Base-by-base conservation (phyloP, 352 stramenopile species). In the Halophytophthora batemanensis region DNA sequence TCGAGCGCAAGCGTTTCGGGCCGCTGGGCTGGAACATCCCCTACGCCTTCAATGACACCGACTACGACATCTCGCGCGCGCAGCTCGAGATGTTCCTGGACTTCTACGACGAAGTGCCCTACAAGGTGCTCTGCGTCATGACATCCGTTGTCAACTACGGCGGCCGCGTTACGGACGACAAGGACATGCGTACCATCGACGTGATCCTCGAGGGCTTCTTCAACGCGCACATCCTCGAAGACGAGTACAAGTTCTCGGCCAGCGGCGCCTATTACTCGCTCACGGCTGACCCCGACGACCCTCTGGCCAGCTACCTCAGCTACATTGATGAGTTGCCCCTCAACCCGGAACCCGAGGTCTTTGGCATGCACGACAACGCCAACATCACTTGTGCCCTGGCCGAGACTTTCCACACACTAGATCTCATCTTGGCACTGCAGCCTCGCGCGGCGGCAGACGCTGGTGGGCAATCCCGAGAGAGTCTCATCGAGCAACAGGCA, bases 41-140 rank as follows among this genome's bases (percentile, higher is more conserved):
- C 12, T 98, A 98, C 73, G 89, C 97, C 50, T 98, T 98, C 59
- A 98, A 98, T 56, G 91, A 98, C 41, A 98, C 94, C 0, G 95
- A 98, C 61, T 71, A 98, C 28, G 86, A 96, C 39, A 96, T 98
- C 35, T 87, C 77, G 21, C 72, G 85, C 14, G 78, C 82, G 5
- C 82, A 93, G 47, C 71, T 95, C 1, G 81, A 91, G 40, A 89
- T 96, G 76, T 96, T 94, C 47, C 46, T 96, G 21, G 80, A 96
- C 49, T 87, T 84, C 36, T 95, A 96, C 59, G 76, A 91, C 10
- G 65, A 90, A 31, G 78, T 94, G 22, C 85, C 83, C 8, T 95
- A 90, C 60, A 77, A 90, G 23, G 88, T 98, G 35, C 66, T 98
- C 8, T 78, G 89, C 45, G 94, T 97, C 39, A 91, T 98, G 71